Conservation (phyloP, 1,139 yeast genomes). For the Pichia sp. region DNA sequence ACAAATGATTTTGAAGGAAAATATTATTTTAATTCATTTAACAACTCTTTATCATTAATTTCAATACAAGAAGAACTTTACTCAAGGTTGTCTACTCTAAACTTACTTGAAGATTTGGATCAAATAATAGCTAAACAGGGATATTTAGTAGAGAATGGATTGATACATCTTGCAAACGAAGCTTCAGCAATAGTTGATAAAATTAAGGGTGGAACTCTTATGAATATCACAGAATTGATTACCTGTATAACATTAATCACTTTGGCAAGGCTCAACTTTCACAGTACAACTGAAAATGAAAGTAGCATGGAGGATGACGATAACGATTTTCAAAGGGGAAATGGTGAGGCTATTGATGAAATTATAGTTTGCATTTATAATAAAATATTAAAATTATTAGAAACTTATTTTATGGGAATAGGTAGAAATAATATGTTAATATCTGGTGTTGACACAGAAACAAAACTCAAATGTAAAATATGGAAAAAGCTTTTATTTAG, state of each 20-base stretch:
- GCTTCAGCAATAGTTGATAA: background rate
- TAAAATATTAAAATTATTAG: background rate
- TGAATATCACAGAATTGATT: conserved; percentile 3
- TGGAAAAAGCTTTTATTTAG: conserved; percentile 6
- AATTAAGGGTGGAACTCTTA: background rate
- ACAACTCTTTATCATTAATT: background rate
- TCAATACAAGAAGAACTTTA: conserved; percentile 4
- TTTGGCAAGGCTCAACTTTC: background rate
- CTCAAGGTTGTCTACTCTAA: background rate
- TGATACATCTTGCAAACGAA: background rate
- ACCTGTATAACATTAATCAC: conserved; percentile 1
- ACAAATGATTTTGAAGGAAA: no score
- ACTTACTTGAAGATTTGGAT: background rate
- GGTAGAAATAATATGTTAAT: background rate
- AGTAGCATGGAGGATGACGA: background rate
- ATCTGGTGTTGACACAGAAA: background rate
- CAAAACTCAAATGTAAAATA: background rate
- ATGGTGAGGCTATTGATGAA: background rate
- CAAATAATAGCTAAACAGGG: background rate
- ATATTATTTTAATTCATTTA: background rate
- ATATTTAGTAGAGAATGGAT: conserved; percentile 1
- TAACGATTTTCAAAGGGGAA: background rate
- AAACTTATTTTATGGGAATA: background rate
- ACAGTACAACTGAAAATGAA: background rate
- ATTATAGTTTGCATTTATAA: background rate